These are phyloP conservation scores for Paxillus involutus DNA, from an alignment of 768 basidiomycete species.

Conservation along the genomic window DNA sequence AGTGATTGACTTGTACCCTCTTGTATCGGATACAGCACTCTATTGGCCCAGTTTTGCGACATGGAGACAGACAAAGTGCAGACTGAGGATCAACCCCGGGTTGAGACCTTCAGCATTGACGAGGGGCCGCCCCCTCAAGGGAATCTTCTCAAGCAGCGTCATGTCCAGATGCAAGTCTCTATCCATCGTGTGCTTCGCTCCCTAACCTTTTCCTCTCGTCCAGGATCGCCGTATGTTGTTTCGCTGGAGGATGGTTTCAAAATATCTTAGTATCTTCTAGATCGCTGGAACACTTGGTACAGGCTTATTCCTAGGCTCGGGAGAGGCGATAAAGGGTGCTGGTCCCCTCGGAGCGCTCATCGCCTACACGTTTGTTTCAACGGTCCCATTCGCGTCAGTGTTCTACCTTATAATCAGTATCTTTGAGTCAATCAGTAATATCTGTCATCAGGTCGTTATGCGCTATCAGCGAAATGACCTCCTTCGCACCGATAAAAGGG, in stretches of 20 bases:
- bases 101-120: too few species aligned
- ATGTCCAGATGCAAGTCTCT: slow-evolving; percentile 69
- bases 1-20: too few species aligned
- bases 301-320: slow-evolving; percentile 72
- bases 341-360: slow-evolving; percentile 69
- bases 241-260: neutral
- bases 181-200: neutral
- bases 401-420: slow-evolving; percentile 25
- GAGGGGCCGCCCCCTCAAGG: too few species aligned
- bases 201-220: neutral
- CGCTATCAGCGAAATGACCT: slow-evolving; percentile 75
- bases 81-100: too few species aligned
- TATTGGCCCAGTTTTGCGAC: too few species aligned
- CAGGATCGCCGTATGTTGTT: slow-evolving; percentile 62
- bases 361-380: slow-evolving; percentile 63
- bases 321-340: slow-evolving; percentile 54
- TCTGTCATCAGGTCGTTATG: slow-evolving; percentile 49
- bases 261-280: slow-evolving; percentile 26
- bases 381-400: slow-evolving; percentile 62
- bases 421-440: neutral
- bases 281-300: slow-evolving; percentile 78
- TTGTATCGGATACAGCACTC: too few species aligned
- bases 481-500: slow-evolving; percentile 75
- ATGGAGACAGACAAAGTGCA: too few species aligned
- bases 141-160: slow-evolving; percentile 59